Evolutionary conservation across 768 basidiomycete genomes (phyloP), one percentile per base, ranked within the genome.

Genomic region (Porpolomopsis calyptriformis): DNA sequence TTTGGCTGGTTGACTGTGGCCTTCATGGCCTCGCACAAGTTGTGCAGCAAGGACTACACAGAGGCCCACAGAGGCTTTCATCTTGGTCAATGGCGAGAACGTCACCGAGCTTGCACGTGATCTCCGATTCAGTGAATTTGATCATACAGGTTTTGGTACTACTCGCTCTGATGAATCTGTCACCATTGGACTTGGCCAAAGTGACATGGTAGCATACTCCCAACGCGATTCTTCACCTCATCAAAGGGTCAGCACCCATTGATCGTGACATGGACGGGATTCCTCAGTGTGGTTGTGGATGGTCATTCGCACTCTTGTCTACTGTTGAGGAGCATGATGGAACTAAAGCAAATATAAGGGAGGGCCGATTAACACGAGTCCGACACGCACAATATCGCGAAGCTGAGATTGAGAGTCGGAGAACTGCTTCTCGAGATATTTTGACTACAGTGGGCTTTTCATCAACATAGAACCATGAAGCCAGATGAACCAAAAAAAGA

Each of bases 371-470:
- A 38, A 10, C n/a, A 7, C 2, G 23, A 11, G 19, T 4, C 29
- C 14, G 2, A 45, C 26, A 66, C 81, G 47, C 55, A 89, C 88
- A 24, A 91, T 90, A 59, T 91, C 88, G 36, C 83, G 78, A 43
- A 94, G 67, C 58, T 92, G 91, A 18, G 69, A 68, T 64, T 93
- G 88, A 1, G 92, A 89, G 53, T 93, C 90, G 46, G 82, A 85
- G 59, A 85, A 87, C 58, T 94, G 90, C 56, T 94, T 94, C 63
- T 96, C 92, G 2, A 96, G 73, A 61, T 84, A 94, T 64, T 93
- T 93, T 20, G 80, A 73, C 89, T 92, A 49, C 8, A 24, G n/a
- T 19, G 16, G 20, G 20, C 14, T 24, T 6, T 4, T 23, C 19
- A n/a, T 27, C 9, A 27, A 37, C 29, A 48, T 43, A 26, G 25